Evolutionary conservation across 441 rosid species (phyloP), one percentile per base, ranked within the genome.

Genomic region (Sinapis alba): DNA sequence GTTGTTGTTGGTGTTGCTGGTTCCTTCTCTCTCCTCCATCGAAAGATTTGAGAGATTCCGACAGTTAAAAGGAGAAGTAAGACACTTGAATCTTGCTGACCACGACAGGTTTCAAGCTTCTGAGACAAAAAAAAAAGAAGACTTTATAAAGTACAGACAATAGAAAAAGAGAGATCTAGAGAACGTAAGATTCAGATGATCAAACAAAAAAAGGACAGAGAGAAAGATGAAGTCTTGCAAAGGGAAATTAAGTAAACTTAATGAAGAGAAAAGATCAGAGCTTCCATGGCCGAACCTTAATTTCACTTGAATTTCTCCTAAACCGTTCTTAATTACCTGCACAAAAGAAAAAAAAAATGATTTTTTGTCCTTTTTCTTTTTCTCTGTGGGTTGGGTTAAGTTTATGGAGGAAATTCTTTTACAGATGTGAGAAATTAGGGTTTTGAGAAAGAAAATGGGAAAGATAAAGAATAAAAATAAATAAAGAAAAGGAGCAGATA

Each of bases 1-100:
- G 34, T 30, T 27, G 30, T 27, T 43, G 71, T 23, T 58, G 60
- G 24, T 23, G n/a, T 24, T 82, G 45, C 20, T 77, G 43, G 78
- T 80, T 80, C 79, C 91, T 78, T 82, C 90, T 65, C 84, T 88
- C 69, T 79, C 86, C 77, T 89, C 96, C 97, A 91, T 93, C 56
- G 1, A n/a, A 3, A 82, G 81, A 84, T 79, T 79, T 43, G 69
- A 76, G 21, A 50, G 56, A 50, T 60, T 60, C 72, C 77, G 77
- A 86, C 26, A 83, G 79, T 68, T 79, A 81, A 45, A 8, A n/a
- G 71, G 77, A 79, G 19, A 72, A 76, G 66, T 41, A 50, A 18
- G 9, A 80, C 75, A 84, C 78, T 73, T 66, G 79, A 70, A 79
- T 66, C 81, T 75, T 47, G 23, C 19, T 73, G 78, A 58, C 51